Conservation (phyloP, 2,329 filamentous ascomycete genomes). For the Plenodomus tracheiphilus region DNA sequence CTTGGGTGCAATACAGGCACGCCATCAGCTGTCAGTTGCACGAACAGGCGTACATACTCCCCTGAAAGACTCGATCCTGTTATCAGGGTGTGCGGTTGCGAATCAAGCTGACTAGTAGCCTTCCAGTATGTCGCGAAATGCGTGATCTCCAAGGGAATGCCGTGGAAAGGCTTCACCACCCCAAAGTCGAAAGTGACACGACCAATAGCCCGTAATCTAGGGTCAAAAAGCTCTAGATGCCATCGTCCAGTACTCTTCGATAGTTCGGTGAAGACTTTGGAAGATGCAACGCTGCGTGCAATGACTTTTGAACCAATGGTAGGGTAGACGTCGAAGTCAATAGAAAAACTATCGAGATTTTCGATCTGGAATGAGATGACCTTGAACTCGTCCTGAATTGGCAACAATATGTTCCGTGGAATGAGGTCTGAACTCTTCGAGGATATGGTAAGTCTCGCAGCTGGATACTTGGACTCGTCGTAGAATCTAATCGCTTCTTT, state of each 20-base stretch:
- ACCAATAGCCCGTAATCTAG: slow-evolving; percentile 85
- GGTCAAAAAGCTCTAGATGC: slow-evolving; percentile 89
- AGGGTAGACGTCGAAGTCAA: slow-evolving; percentile 97
- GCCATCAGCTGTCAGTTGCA: slow-evolving; percentile 87
- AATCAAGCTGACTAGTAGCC: slow-evolving; percentile 89
- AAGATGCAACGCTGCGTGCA: slow-evolving; percentile 89
- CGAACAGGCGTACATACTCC: slow-evolving; percentile 89
- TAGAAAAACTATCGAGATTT: slow-evolving; percentile 85
- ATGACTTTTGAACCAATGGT: slow-evolving; percentile 98
- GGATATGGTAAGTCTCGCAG: slow-evolving; percentile 91
- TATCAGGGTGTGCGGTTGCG: slow-evolving; percentile 82
- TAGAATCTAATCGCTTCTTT: slow-evolving; percentile 88
- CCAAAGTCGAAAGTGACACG: slow-evolving; percentile 94
- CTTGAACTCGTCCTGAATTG: slow-evolving; percentile 93
- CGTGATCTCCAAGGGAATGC: slow-evolving; percentile 90
- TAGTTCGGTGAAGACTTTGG: slow-evolving; percentile 78
- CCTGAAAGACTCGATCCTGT: slow-evolving; percentile 94
- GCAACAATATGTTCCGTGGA: slow-evolving; percentile 91
- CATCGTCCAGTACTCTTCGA: slow-evolving; percentile 77
- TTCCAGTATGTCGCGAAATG: slow-evolving; percentile 99
- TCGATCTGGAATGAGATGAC: slow-evolving; percentile 96
- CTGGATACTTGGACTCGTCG: slow-evolving; percentile 94
- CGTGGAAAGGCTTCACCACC: slow-evolving; percentile 93
- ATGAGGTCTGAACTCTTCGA: slow-evolving; percentile 96
- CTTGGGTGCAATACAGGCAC: slow-evolving; percentile 84